Conservation (phyloP, 805 yeast species). For the Myxozyma monticola region DNA sequence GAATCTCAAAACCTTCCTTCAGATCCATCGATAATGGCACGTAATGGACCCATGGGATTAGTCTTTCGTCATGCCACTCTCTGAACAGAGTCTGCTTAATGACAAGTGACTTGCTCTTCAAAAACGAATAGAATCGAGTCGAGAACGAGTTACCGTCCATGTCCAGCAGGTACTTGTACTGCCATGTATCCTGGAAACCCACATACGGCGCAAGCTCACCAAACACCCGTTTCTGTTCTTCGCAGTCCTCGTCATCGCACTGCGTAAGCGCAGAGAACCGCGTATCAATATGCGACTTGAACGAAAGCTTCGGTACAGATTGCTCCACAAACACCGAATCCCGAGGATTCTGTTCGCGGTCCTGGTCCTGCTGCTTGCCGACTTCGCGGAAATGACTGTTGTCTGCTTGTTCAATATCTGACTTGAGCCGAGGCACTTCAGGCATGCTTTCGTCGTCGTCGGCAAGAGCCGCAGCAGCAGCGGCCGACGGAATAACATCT, state of each 20-base stretch:
- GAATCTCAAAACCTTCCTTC: conserved; percentile 28
- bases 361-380: conserved; percentile 10
- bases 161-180: conserved; percentile 30
- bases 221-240: conserved; percentile 9
- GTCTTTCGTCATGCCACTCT: conserved; percentile 34
- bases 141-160: conserved; percentile 33
- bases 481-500: too few relatives aligned
- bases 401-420: conserved; percentile 4
- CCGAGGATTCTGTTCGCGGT: conserved; percentile 10
- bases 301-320: conserved; percentile 7
- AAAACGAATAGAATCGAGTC: conserved; percentile 29
- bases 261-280: conserved; percentile 17
- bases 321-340: conserved; percentile 22
- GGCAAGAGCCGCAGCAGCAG: background rate
- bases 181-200: conserved; percentile 22
- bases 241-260: conserved; percentile 27
- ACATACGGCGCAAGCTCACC: conserved; percentile 16
- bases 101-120: conserved; percentile 27
- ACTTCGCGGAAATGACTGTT: conserved; percentile 7
- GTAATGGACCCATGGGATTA: conserved; percentile 34
- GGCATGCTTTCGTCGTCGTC: conserved; percentile 13
- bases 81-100: conserved; percentile 31
- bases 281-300: conserved; percentile 8
- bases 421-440: conserved; percentile 6
- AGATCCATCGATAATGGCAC: conserved; percentile 29